Conservation (phyloP, 495 filamentous ascomycete species). For the Amphirosellinia nigrospora region DNA sequence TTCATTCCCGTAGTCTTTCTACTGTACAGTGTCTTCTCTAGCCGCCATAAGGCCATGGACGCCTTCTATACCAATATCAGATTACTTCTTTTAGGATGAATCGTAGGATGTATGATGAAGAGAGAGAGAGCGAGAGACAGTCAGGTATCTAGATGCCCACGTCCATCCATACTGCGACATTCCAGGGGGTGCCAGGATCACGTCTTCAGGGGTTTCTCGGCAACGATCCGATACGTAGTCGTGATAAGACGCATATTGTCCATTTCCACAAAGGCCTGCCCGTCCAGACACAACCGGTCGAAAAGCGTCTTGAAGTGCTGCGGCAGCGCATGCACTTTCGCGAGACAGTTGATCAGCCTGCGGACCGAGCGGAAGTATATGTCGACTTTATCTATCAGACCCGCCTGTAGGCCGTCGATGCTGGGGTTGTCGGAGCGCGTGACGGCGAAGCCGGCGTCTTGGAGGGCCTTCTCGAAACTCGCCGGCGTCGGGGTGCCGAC, state of each 20-base stretch:
- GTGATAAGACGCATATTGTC: constrained; percentile 64
- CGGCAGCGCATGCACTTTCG: constrained; percentile 59
- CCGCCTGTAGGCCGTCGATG: constrained; percentile 62
- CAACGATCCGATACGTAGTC: constrained; percentile 67
- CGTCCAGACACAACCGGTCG: constrained; percentile 65
- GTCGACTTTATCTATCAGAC: constrained; percentile 66
- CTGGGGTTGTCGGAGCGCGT: constrained; percentile 63
- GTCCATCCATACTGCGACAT: neutral
- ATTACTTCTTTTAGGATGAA: neutral
- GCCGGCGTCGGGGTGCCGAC: constrained; percentile 66
- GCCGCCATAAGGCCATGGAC: neutral
- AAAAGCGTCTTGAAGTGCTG: constrained; percentile 68
- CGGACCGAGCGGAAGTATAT: constrained; percentile 64
- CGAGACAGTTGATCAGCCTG: constrained; percentile 58
- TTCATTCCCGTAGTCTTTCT: neutral
- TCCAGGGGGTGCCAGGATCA: neutral
- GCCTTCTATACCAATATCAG: constrained; percentile 19
- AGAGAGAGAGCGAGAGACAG: too few relatives aligned
- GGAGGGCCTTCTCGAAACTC: constrained; percentile 58
- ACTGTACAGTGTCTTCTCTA: constrained; percentile 19
- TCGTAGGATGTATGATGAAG: neutral
- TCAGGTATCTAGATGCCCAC: neutral
- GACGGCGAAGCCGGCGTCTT: constrained; percentile 60
- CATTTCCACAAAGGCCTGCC: constrained; percentile 68
- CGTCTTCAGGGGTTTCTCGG: constrained; percentile 56